Base-by-base conservation (phyloP, 1,139 yeast species). In the Geotrichum aggregatum region DNA sequence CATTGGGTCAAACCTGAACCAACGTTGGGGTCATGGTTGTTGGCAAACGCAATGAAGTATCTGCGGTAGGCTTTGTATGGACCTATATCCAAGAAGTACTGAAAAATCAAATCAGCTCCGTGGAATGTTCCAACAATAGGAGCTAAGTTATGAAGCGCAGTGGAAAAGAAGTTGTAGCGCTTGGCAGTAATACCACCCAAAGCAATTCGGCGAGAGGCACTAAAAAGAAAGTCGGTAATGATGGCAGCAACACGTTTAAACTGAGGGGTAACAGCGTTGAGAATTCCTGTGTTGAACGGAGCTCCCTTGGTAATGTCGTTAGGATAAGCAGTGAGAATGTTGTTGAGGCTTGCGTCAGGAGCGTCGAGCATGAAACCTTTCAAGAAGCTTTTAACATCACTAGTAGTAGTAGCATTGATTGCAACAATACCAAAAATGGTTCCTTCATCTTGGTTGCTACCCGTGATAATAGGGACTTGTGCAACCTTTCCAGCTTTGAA, bases 101-200 rank as follows among this genome's bases (percentile, higher is more conserved):
- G 44, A 30, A 45, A 52, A 16, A 50, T 8, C 3, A 58, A 26
- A 39, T 59, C 61, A 16, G 41, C 44, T 13, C 52, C 51, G 40
- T 59, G 61, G 43, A 58, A 48, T 1, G 61, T 58, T 6, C 61
- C 61, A 16, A 59, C 39, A 3, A 52, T 21, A 7, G 61, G 61
- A 6, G 55, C 18, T 8, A 41, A 22, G 26, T 40, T 48, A 43
- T 53, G 47, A 7, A 56, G 52, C 4, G 41, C 42, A 6, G 38
- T 44, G 1, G 58, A 54, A 21, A 48, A 45, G 39, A 41, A 58
- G n/a, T 54, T 54, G 38, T 47, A 56, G 11, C 45, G 28, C 16
- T 14, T 11, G 11, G n/a, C 19, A 11, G 14, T 34, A 2, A 11
- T 11, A 14, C n/a, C 10, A 7, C 10, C 22, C 13, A 41, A 34